phyloP scores from a whole-genome alignment of 2,329 filamentous ascomycete genomes.

The Colletotrichum acutatum region DNA sequence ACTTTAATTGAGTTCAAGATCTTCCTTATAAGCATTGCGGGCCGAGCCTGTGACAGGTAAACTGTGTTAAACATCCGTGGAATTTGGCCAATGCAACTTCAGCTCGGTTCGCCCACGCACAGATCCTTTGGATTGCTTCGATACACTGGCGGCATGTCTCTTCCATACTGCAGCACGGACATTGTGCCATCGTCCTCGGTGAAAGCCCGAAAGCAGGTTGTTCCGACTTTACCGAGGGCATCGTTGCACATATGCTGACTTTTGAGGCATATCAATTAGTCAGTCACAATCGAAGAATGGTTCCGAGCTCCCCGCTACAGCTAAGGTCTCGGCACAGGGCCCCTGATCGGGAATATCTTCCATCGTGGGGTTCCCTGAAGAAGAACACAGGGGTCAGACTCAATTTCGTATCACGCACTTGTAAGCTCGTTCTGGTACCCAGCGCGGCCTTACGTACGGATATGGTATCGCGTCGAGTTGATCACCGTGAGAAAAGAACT shows the following conservation, averaged over 20 bases:
- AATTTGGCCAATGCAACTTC: neutral
- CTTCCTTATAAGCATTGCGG: neutral
- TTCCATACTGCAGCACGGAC: neutral
- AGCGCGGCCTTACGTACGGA: slow-evolving; percentile 13
- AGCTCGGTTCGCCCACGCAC: neutral
- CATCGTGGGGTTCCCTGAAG: neutral
- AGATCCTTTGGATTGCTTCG: neutral
- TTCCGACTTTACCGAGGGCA: slow-evolving; percentile 21
- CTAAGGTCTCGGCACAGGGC: neutral
- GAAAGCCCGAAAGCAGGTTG: slow-evolving; percentile 2
- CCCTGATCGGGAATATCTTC: slow-evolving; percentile 20
- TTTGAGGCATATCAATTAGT: slow-evolving; percentile 8
- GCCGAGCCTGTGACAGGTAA: neutral
- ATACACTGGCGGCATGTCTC: neutral
- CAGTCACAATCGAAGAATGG: neutral
- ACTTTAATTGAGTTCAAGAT: neutral
- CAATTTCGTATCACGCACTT: slow-evolving; percentile 22
- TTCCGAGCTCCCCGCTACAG: neutral
- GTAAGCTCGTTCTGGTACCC: slow-evolving; percentile 7
- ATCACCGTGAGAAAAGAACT: neutral
- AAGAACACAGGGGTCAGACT: neutral
- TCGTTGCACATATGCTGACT: slow-evolving; percentile 11
- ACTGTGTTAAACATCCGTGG: neutral
- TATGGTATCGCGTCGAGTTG: slow-evolving; percentile 12
- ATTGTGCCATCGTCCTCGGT: neutral